A percentile compares a stretch with the other conserved stretches of the same genome.
Evolutionary conservation across 2,329 filamentous ascomycete genomes (phyloP).

Genomic region (Juglanconis oblonga): DNA sequence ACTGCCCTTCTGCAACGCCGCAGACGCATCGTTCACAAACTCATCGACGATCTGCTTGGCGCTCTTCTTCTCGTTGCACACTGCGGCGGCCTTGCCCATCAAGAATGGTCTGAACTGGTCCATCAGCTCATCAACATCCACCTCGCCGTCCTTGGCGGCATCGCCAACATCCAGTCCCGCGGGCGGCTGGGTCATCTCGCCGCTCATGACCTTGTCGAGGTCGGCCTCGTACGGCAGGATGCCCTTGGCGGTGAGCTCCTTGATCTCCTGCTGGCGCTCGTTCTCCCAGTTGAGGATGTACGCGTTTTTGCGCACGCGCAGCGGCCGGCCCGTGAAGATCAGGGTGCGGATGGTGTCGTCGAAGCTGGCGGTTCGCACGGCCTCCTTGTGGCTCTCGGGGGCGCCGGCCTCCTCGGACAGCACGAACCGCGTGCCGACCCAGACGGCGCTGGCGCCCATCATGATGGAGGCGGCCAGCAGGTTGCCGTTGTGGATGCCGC

Average conservation of each 20-base stretch:
- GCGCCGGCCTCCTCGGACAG: slow-evolving; percentile 92
- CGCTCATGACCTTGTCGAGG: slow-evolving; percentile 71
- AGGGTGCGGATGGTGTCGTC: slow-evolving; percentile 96
- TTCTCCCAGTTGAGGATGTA: slow-evolving; percentile 97
- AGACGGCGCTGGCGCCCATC: slow-evolving; percentile 88
- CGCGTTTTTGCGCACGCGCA: slow-evolving; percentile 88
- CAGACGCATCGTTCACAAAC: slow-evolving; percentile 79
- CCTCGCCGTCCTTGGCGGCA: slow-evolving; percentile 61
- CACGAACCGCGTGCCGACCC: slow-evolving; percentile 96
- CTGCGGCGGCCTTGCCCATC: slow-evolving; percentile 96
- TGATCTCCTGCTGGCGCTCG: slow-evolving; percentile 86
- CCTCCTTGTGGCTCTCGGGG: slow-evolving; percentile 90
- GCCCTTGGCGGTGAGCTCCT: slow-evolving; percentile 84
- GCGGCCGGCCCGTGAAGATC: slow-evolving; percentile 95
- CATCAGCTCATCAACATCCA: slow-evolving; percentile 77
- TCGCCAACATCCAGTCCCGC: slow-evolving; percentile 63
- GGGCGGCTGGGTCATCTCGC: slow-evolving; percentile 65
- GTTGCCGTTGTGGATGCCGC: slow-evolving; percentile 91
- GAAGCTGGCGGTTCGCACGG: slow-evolving; percentile 84
- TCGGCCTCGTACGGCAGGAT: slow-evolving; percentile 92
- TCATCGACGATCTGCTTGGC: slow-evolving; percentile 94
- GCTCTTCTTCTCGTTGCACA: slow-evolving; percentile 87
- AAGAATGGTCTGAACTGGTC: slow-evolving; percentile 88
- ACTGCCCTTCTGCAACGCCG: slow-evolving; percentile 65
- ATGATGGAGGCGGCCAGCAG: slow-evolving; percentile 86